Evolutionary conservation across 768 basidiomycete genomes (phyloP).

Genomic region (Serendipita sp.): DNA sequence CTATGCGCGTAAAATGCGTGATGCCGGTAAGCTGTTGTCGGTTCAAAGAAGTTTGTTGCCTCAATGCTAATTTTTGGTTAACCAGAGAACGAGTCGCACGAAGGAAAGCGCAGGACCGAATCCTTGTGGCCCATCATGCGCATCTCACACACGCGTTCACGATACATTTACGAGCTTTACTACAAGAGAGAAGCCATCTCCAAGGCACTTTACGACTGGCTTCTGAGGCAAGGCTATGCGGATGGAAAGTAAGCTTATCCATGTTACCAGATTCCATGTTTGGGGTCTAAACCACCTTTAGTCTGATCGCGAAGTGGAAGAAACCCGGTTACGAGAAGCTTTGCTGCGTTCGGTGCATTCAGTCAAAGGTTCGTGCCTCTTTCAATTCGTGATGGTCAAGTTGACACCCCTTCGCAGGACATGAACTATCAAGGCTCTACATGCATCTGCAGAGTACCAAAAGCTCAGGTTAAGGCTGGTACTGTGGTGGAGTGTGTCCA

Average conservation of each 20-base stretch:
- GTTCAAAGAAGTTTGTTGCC: neutral
- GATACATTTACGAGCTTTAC: constrained; percentile 96
- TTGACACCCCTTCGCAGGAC: constrained; percentile 36
- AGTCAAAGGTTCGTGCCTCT: constrained; percentile 48
- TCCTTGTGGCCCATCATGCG: constrained; percentile 97
- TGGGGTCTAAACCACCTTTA: constrained; percentile 19
- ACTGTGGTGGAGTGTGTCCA: constrained; percentile 93
- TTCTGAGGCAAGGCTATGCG: constrained; percentile 91
- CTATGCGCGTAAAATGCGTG: constrained; percentile 98
- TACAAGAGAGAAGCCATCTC: constrained; percentile 96
- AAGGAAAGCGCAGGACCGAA: constrained; percentile 91
- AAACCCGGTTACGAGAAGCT: constrained; percentile 96
- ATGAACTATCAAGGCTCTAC: constrained; percentile 99
- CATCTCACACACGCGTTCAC: constrained; percentile 86
- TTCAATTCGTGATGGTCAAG: neutral
- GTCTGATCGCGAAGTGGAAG: constrained; percentile 98
- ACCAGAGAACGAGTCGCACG: constrained; percentile 85
- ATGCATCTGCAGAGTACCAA: constrained; percentile 94
- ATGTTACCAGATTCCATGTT: neutral
- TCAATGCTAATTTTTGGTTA: constrained; percentile 10
- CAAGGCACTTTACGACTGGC: constrained; percentile 86
- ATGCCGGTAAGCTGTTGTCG: constrained; percentile 31
- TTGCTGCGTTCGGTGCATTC: constrained; percentile 92
- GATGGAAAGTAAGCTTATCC: constrained; percentile 67
- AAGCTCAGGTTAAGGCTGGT: constrained; percentile 75